phyloP scores from a whole-genome alignment of 495 filamentous ascomycete species.

The Pyrenula aspistea region DNA sequence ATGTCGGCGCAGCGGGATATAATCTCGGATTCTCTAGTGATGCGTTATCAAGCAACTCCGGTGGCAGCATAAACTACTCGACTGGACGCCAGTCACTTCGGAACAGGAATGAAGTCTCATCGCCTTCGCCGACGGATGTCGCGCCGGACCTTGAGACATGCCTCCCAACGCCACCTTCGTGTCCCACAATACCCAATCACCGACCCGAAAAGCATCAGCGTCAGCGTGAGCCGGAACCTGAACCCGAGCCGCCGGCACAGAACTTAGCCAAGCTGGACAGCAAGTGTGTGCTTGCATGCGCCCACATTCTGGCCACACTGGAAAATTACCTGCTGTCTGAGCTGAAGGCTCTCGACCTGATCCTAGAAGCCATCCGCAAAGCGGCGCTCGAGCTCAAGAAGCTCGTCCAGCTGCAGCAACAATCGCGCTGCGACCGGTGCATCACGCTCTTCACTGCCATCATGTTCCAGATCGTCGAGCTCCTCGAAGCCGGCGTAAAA shows the following conservation, averaged over 20 bases:
- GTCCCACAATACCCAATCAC: too few relatives aligned
- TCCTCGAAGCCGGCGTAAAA: not conserved
- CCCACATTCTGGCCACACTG: slow-evolving; percentile 2
- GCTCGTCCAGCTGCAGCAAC: slow-evolving; percentile 3
- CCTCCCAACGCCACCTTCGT: too few relatives aligned
- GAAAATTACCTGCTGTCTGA: slow-evolving; percentile 2
- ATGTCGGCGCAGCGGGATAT: too few relatives aligned
- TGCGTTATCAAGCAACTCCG: too few relatives aligned
- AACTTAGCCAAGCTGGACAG: slow-evolving; percentile 3
- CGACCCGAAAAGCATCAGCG: not conserved
- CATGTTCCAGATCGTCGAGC: slow-evolving; percentile 1
- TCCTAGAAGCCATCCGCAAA: slow-evolving; percentile 2
- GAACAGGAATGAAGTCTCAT: too few relatives aligned
- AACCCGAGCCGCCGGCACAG: slow-evolving; percentile 1
- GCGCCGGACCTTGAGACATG: too few relatives aligned
- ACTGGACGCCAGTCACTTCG: too few relatives aligned
- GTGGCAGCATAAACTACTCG: too few relatives aligned
- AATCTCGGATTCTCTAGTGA: too few relatives aligned
- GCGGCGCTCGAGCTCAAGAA: slow-evolving; percentile 3
- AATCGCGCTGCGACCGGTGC: slow-evolving; percentile 3
- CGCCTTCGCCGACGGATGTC: too few relatives aligned
- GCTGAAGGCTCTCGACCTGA: slow-evolving; percentile 2
- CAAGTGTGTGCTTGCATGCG: slow-evolving; percentile 2
- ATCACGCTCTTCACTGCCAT: slow-evolving; percentile 2
- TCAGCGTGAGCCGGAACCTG: not conserved